phyloP scores from a whole-genome alignment of 768 basidiomycete species.

The Phallus indusiatus region DNA sequence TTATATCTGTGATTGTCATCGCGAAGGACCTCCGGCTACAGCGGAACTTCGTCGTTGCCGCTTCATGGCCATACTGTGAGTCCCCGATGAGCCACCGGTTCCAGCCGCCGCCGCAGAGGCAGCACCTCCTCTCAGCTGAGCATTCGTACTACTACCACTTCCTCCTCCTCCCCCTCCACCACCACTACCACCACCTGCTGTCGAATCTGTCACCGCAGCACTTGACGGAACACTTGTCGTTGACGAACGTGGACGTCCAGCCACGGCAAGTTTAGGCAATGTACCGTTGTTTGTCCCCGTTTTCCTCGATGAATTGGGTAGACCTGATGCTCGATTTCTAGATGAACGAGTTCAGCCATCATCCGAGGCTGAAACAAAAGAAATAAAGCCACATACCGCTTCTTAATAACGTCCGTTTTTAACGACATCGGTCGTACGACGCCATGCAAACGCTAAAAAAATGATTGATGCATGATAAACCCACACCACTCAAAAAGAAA shows the following conservation, averaged over 20 bases:
- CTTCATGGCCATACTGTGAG: slow-evolving; percentile 45
- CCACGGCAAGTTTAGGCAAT: slow-evolving; percentile 61
- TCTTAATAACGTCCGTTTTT: slow-evolving; percentile 98
- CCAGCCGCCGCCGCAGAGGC: slow-evolving; percentile 3
- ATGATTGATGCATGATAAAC: too few relatives aligned
- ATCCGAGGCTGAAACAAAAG: slow-evolving; percentile 9
- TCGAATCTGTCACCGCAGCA: slow-evolving; percentile 26
- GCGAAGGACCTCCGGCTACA: slow-evolving; percentile 19
- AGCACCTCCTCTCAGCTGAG: slow-evolving; percentile 15
- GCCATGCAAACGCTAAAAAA: slow-evolving; percentile 80
- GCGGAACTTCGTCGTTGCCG: slow-evolving; percentile 73
- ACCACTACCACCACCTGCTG: slow-evolving; percentile 26
- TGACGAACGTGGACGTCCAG: slow-evolving; percentile 62
- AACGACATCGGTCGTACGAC: slow-evolving; percentile 89
- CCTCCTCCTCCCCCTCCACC: too few relatives aligned
- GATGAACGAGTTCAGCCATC: neutral
- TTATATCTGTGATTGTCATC: neutral
- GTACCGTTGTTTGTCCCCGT: slow-evolving; percentile 30
- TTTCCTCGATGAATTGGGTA: slow-evolving; percentile 62
- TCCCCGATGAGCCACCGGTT: slow-evolving; percentile 6
- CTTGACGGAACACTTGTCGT: slow-evolving; percentile 52
- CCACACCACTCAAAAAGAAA: neutral
- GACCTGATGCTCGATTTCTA: slow-evolving; percentile 76
- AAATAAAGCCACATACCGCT: slow-evolving; percentile 44
- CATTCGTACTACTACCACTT: slow-evolving; percentile 21